Evolutionary conservation across 23 red algal genomes (phyloP).

Genomic region (Chondrus crispus): DNA sequence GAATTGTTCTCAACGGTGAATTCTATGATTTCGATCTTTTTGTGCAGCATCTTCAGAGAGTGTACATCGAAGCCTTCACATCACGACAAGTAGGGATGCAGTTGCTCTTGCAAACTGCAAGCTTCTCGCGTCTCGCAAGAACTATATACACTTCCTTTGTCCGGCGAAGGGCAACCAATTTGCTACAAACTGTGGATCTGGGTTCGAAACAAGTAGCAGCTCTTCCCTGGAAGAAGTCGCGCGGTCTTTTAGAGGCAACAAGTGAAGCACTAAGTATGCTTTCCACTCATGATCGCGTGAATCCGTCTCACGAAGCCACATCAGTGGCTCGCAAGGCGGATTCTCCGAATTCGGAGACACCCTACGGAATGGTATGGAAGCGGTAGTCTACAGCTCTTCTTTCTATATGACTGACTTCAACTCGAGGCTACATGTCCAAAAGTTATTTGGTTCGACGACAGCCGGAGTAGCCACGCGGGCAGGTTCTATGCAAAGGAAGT

Average conservation of each 20-base stretch:
- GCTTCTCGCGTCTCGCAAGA: background rate
- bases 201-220: too few relatives aligned
- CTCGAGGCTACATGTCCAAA: slow-evolving; percentile 10
- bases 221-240: too few relatives aligned
- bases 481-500: slow-evolving; percentile 84
- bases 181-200: too few relatives aligned
- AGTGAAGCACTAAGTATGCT: background rate
- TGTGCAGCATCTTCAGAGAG: background rate
- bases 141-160: background rate
- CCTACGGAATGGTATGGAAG: background rate
- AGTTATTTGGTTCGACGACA: background rate
- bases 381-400: background rate
- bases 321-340: background rate
- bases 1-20: slow-evolving; percentile 44
- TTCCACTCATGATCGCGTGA: background rate
- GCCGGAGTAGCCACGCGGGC: slow-evolving; percentile 57
- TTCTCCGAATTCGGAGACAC: background rate
- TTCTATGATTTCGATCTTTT: background rate
- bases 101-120: background rate
- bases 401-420: background rate
- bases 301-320: background rate
- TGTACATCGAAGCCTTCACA: background rate
- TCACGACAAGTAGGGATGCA: background rate
- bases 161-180: background rate
- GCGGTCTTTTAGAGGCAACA: background rate